Percentiles rank a stretch among this genome's conserved stretches.
Conservation (phyloP, 2,329 filamentous ascomycete species). For the Thermoascus crustaceus region DNA sequence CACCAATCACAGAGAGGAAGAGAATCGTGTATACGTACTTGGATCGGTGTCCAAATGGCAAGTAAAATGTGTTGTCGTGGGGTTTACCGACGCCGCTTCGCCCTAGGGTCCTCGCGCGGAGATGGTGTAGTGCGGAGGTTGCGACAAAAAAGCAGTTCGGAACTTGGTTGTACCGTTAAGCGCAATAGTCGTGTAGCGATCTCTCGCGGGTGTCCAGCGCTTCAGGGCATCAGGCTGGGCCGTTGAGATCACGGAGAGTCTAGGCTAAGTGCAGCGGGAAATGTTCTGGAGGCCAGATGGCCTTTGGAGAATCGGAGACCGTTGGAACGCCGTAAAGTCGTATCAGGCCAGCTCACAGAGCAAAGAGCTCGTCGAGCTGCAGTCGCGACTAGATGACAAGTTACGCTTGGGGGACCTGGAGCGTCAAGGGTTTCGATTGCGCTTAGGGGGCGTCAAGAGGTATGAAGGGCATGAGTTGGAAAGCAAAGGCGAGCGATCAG, state of each 20-base stretch:
- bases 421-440: not conserved
- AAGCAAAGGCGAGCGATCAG: too few relatives aligned
- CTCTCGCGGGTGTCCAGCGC: not conserved
- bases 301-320: too few relatives aligned
- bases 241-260: not conserved
- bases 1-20: not conserved
- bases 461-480: not conserved
- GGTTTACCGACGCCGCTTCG: too few relatives aligned
- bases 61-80: too few relatives aligned
- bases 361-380: not conserved
- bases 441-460: not conserved
- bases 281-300: too few relatives aligned
- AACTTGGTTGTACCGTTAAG: too few relatives aligned
- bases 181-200: not conserved
- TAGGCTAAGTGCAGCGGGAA: too few relatives aligned
- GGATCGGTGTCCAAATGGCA: too few relatives aligned
- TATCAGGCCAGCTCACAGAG: not conserved
- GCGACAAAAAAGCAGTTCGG: not conserved
- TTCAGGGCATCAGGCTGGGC: slow-evolving; percentile 2
- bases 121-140: not conserved
- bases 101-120: too few relatives aligned
- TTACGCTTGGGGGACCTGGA: not conserved
- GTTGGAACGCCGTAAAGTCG: too few relatives aligned
- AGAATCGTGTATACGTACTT: not conserved
- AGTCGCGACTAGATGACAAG: not conserved